Evolutionary conservation across 441 rosid genomes (phyloP).

Genomic region (Jatropha multifida): DNA sequence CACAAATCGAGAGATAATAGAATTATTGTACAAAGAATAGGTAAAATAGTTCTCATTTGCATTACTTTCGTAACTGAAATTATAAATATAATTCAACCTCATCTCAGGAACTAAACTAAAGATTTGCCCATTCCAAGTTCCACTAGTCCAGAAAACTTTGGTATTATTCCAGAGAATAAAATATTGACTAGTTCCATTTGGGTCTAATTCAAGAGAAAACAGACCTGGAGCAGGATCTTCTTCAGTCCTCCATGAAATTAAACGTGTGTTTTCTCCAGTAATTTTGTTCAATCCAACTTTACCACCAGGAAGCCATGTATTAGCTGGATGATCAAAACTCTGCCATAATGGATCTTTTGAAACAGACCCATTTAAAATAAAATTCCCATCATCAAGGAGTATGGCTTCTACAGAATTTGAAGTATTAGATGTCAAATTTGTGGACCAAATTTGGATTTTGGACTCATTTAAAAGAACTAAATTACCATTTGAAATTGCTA

Average conservation of each 20-base stretch:
- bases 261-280: slow-evolving; percentile 31
- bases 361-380: slow-evolving; percentile 42
- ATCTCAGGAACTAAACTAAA: slow-evolving; percentile 53
- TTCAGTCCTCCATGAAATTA: slow-evolving; percentile 56
- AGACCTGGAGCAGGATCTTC: slow-evolving; percentile 69
- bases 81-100: slow-evolving; percentile 48
- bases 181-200: slow-evolving; percentile 47
- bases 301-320: slow-evolving; percentile 72
- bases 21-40: slow-evolving; percentile 34
- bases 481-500: slow-evolving; percentile 39
- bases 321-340: slow-evolving; percentile 57
- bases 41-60: slow-evolving; percentile 57
- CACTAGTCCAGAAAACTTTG: slow-evolving; percentile 54
- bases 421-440: slow-evolving; percentile 39
- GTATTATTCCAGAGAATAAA: slow-evolving; percentile 48
- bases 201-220: slow-evolving; percentile 64
- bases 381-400: slow-evolving; percentile 56
- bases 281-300: slow-evolving; percentile 47
- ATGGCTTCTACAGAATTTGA: slow-evolving; percentile 40
- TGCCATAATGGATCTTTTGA: slow-evolving; percentile 47
- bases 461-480: slow-evolving; percentile 44
- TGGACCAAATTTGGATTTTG: slow-evolving; percentile 44
- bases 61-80: slow-evolving; percentile 44
- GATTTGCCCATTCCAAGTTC: slow-evolving; percentile 48
- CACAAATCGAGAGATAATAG: slow-evolving; percentile 35